Evolutionary conservation across 345 rosid genomes (phyloP).

Genomic region (Pseudoturritis turrita): DNA sequence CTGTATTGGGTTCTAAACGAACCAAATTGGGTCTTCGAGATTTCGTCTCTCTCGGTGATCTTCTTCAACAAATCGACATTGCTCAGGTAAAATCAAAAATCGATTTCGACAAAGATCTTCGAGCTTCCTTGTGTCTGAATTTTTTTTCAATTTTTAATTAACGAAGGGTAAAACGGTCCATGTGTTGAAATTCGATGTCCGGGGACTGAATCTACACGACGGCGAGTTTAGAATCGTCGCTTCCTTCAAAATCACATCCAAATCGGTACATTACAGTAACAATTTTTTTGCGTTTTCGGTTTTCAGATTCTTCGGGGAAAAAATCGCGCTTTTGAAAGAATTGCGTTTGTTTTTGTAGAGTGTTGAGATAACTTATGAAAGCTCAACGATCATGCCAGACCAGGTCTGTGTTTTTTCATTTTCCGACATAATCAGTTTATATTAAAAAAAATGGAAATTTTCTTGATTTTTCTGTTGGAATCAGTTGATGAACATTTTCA

Average conservation of each 20-base stretch:
- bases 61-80: conserved; percentile 69
- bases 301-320: neutral
- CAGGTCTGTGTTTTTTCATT: conserved; percentile 40
- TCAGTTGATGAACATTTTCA: conserved; percentile 75
- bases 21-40: conserved; percentile 85
- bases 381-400: conserved; percentile 69
- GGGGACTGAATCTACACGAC: conserved; percentile 62
- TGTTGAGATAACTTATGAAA: conserved; percentile 60
- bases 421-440: neutral
- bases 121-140: neutral
- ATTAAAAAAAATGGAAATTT: neutral
- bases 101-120: neutral
- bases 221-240: conserved; percentile 78
- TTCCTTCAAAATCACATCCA: conserved; percentile 62
- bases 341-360: conserved; percentile 44
- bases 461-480: conserved; percentile 12
- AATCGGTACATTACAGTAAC: conserved; percentile 40
- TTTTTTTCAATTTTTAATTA: neutral
- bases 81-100: conserved; percentile 42
- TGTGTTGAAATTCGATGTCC: conserved; percentile 75
- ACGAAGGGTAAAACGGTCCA: conserved; percentile 90
- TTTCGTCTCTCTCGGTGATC: conserved; percentile 73
- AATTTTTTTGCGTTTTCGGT: neutral
- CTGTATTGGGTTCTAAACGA: conserved; percentile 72
- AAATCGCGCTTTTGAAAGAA: neutral